A percentile compares a stretch with the other conserved stretches of the same genome.
phyloP scores from a whole-genome alignment of 2,329 filamentous ascomycete species.

The Pestalotiopsis fici region DNA sequence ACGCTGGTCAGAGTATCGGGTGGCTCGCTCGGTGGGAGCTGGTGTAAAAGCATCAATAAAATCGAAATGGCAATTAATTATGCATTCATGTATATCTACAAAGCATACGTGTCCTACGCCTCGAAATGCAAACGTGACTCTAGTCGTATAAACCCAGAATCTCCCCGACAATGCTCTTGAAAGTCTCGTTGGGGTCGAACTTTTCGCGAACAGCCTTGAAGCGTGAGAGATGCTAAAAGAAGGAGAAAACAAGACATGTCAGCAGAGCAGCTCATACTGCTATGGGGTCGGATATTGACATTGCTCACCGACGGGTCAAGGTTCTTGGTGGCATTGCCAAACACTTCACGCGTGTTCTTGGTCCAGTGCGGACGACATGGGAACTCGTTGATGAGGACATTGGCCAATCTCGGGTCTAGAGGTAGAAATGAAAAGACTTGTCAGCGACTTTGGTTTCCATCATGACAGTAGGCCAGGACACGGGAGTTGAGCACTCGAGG shows the following conservation, averaged over 20 bases:
- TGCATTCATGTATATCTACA: background rate
- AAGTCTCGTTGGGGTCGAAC: slow-evolving; percentile 49
- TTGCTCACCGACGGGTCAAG: slow-evolving; percentile 42
- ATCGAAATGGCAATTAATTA: no score
- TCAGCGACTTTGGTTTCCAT: no score
- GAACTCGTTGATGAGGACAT: slow-evolving; percentile 48
- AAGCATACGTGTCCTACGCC: background rate
- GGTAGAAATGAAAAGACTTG: background rate
- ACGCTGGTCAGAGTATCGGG: slow-evolving; percentile 76
- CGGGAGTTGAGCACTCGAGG: background rate
- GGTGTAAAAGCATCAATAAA: slow-evolving; percentile 36
- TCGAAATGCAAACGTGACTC: background rate
- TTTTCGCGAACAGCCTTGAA: slow-evolving; percentile 49
- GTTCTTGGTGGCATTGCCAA: slow-evolving; percentile 44
- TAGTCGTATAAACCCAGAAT: slow-evolving; percentile 45
- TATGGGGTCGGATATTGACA: background rate
- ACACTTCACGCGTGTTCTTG: slow-evolving; percentile 51
- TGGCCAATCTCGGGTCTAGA: slow-evolving; percentile 43
- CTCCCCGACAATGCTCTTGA: slow-evolving; percentile 48
- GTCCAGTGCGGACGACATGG: slow-evolving; percentile 55
- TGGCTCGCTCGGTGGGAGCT: slow-evolving; percentile 80
- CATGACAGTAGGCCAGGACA: no score
- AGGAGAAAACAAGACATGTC: no score
- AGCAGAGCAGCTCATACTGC: background rate
- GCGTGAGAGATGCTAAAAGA: slow-evolving; percentile 36